Evolutionary conservation across 805 yeast genomes (phyloP).

Genomic region (Zygoascus flipseniorum): DNA sequence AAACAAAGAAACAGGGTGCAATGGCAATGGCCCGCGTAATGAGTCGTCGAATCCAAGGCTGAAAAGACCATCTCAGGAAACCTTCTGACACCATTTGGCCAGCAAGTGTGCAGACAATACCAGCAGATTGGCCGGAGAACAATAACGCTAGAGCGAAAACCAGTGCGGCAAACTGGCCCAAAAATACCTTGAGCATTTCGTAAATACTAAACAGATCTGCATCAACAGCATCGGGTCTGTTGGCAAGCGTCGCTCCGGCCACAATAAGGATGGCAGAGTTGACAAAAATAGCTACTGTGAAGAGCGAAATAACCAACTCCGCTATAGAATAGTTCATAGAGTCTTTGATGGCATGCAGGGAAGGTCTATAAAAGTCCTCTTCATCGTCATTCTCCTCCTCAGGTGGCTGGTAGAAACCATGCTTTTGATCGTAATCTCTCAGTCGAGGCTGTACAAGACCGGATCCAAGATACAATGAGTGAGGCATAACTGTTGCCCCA

Average conservation of each 20-base stretch:
- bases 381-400: constrained; percentile 12
- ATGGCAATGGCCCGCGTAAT: constrained; percentile 79
- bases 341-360: constrained; percentile 69
- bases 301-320: constrained; percentile 72
- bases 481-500: constrained; percentile 97
- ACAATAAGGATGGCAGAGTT: constrained; percentile 85
- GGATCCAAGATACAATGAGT: constrained; percentile 74
- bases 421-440: constrained; percentile 57
- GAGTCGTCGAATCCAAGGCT: constrained; percentile 74
- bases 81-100: constrained; percentile 95
- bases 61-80: constrained; percentile 66
- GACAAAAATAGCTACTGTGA: constrained; percentile 86
- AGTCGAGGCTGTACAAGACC: constrained; percentile 82
- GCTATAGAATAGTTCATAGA: constrained; percentile 74
- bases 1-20: constrained; percentile 73
- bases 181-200: constrained; percentile 54
- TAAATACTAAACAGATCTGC: constrained; percentile 83
- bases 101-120: constrained; percentile 86
- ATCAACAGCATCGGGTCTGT: constrained; percentile 50
- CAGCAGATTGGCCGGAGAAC: constrained; percentile 92
- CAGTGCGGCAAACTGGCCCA: constrained; percentile 80
- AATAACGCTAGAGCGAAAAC: constrained; percentile 83
- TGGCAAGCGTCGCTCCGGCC: constrained; percentile 77
- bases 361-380: constrained; percentile 46
- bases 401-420: constrained; percentile 36